A percentile compares a stretch with the other conserved stretches of the same genome.
Conservation (phyloP, 2,329 filamentous ascomycete species). For the Pseudofabraea citricarpa region DNA sequence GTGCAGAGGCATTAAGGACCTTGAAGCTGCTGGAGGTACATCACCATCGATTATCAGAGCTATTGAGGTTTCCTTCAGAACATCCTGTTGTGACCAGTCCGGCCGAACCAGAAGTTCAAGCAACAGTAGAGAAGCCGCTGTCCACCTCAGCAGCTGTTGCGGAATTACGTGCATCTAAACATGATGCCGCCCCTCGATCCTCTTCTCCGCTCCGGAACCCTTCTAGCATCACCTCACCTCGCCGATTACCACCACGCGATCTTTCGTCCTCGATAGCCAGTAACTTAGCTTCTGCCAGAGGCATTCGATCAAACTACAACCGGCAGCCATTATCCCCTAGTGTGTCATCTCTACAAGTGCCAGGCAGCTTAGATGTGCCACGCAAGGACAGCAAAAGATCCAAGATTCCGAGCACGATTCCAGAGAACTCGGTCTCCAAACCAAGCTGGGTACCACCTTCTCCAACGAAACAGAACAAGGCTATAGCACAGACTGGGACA, state of each 20-base stretch:
- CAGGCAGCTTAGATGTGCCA: slow-evolving; percentile 61
- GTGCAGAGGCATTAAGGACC: slow-evolving; percentile 72
- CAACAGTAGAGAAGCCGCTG: slow-evolving; percentile 21
- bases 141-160: slow-evolving; percentile 27
- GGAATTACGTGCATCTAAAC: slow-evolving; percentile 26
- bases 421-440: slow-evolving; percentile 45
- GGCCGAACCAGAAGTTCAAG: slow-evolving; percentile 22
- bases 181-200: slow-evolving; percentile 22
- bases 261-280: slow-evolving; percentile 79
- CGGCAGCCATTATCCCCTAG: slow-evolving; percentile 67
- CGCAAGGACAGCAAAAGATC: slow-evolving; percentile 44
- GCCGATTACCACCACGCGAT: slow-evolving; percentile 54
- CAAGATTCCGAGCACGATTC: slow-evolving; percentile 49
- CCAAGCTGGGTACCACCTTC: slow-evolving; percentile 48
- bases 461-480: slow-evolving; percentile 23
- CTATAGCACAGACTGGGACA: slow-evolving; percentile 18
- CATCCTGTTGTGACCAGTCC: slow-evolving; percentile 17
- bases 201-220: slow-evolving; percentile 20
- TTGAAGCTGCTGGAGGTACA: slow-evolving; percentile 82
- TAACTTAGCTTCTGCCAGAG: slow-evolving; percentile 80
- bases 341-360: slow-evolving; percentile 67
- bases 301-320: slow-evolving; percentile 63
- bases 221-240: slow-evolving; percentile 22
- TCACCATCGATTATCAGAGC: slow-evolving; percentile 75
- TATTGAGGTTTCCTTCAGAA: slow-evolving; percentile 63